A percentile compares a stretch with the other conserved stretches of the same genome.
Evolutionary conservation across 2,329 filamentous ascomycete genomes (phyloP).

Genomic region (Fulvia fulva): DNA sequence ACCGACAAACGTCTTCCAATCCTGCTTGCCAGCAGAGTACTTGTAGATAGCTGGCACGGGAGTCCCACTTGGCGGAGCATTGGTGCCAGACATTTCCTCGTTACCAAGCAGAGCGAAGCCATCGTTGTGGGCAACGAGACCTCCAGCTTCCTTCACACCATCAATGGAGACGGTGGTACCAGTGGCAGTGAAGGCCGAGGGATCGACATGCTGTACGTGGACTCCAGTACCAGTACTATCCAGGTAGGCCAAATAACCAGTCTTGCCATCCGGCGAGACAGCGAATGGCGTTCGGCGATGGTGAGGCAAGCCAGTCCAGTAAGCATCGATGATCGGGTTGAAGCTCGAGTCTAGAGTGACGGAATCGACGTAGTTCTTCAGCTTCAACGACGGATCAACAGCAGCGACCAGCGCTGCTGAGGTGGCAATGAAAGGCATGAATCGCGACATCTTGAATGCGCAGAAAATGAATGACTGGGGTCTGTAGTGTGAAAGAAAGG

Average conservation of each 20-base stretch:
- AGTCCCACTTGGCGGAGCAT: constrained; percentile 46
- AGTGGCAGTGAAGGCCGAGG: constrained; percentile 51
- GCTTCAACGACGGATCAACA: constrained; percentile 39
- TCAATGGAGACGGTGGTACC: constrained; percentile 51
- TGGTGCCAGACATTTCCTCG: constrained; percentile 50
- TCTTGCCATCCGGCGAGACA: constrained; percentile 57
- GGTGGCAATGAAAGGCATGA: constrained; percentile 18
- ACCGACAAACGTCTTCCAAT: constrained; percentile 58
- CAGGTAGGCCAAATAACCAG: constrained; percentile 58
- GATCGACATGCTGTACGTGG: constrained; percentile 55
- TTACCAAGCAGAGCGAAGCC: constrained; percentile 62
- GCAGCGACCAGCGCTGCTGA: constrained; percentile 33
- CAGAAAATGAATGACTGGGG: constrained; percentile 9
- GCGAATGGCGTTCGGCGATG: constrained; percentile 61
- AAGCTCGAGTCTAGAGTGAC: constrained; percentile 51
- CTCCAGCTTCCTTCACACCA: constrained; percentile 57
- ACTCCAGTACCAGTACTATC: constrained; percentile 54
- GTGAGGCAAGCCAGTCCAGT: constrained; percentile 60
- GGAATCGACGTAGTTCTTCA: constrained; percentile 41
- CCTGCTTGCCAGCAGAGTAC: constrained; percentile 52
- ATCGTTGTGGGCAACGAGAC: constrained; percentile 59
- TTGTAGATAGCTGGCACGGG: constrained; percentile 58
- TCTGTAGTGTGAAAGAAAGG: background rate
- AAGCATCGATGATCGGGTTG: constrained; percentile 56
- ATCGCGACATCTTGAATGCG: constrained; percentile 8